These are phyloP conservation scores for Paraleonurus japonicus DNA, from an alignment of 257 asterid species.

Conservation along the genomic window DNA sequence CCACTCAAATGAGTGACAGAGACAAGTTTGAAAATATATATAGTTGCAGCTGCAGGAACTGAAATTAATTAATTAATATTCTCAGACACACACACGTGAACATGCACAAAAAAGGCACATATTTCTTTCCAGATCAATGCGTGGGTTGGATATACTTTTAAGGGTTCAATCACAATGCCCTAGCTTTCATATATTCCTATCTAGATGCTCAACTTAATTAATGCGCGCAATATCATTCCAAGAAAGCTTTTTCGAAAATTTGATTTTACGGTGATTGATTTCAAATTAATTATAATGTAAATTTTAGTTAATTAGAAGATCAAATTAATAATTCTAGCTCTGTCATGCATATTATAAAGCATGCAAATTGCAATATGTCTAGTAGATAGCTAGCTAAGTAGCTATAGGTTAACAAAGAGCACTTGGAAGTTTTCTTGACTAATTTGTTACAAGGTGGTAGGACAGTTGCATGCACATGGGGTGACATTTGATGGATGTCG, in stretches of 20 bases:
- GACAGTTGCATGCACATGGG: conserved; percentile 38
- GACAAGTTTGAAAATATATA: too few species aligned
- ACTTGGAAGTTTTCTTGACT: conserved; percentile 30
- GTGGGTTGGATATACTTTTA: neutral
- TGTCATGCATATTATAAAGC: neutral
- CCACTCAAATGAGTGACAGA: neutral
- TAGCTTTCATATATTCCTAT: neutral
- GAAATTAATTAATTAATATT: neutral
- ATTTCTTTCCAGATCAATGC: neutral
- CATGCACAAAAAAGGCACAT: neutral
- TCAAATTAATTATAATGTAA: too few species aligned
- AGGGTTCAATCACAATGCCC: neutral
- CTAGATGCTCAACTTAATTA: neutral
- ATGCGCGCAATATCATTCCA: too few species aligned
- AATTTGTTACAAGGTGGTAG: conserved; percentile 29
- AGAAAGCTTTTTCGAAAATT: too few species aligned
- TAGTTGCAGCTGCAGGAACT: too few species aligned
- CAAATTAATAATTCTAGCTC: too few species aligned
- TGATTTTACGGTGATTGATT: too few species aligned
- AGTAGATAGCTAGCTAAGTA: neutral
- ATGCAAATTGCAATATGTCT: too few species aligned
- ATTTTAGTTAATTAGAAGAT: neutral
- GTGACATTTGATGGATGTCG: conserved; percentile 17
- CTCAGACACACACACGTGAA: conserved; percentile 31
- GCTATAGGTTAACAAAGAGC: conserved; percentile 10